Conservation (phyloP, 2,329 filamentous ascomycete species). For the Blumeriella jaapii region DNA sequence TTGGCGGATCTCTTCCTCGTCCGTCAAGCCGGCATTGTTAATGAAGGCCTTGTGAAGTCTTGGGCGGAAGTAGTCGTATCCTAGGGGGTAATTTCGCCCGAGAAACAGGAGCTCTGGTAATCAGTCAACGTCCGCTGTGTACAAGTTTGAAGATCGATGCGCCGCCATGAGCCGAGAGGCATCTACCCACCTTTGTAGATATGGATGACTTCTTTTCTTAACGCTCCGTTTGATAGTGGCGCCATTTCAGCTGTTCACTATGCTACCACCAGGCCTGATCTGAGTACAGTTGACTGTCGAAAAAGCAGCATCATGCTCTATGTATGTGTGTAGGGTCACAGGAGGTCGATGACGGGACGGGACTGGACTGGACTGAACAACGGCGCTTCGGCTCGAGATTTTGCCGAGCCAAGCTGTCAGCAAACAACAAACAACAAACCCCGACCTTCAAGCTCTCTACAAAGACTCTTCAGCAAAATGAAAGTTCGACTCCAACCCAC, state of each 20-base stretch:
- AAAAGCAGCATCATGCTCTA: no score
- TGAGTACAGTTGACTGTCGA: no score
- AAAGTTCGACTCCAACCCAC: constrained; percentile 8
- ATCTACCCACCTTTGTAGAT: constrained; percentile 74
- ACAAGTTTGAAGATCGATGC: not conserved
- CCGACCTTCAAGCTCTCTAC: not conserved
- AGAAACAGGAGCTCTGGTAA: constrained; percentile 67
- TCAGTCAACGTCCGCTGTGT: not conserved
- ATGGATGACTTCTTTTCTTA: constrained; percentile 68
- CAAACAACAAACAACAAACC: not conserved
- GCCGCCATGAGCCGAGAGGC: no score
- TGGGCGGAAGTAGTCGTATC: constrained; percentile 70
- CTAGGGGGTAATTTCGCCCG: constrained; percentile 76
- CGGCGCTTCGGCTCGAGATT: constrained; percentile 10
- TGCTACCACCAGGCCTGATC: no score
- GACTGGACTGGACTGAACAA: no score
- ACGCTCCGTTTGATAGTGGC: constrained; percentile 26
- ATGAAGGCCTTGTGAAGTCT: constrained; percentile 79
- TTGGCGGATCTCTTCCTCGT: constrained; percentile 64
- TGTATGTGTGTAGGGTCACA: no score
- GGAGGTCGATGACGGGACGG: no score
- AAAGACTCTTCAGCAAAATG: constrained; percentile 6
- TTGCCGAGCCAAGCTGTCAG: constrained; percentile 2
- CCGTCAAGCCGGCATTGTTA: constrained; percentile 55
- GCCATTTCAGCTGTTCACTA: not conserved